Evolutionary conservation across 1,139 yeast species (phyloP), one percentile per base, ranked within the genome.

Genomic region (Saccharomycopsis phalli): DNA sequence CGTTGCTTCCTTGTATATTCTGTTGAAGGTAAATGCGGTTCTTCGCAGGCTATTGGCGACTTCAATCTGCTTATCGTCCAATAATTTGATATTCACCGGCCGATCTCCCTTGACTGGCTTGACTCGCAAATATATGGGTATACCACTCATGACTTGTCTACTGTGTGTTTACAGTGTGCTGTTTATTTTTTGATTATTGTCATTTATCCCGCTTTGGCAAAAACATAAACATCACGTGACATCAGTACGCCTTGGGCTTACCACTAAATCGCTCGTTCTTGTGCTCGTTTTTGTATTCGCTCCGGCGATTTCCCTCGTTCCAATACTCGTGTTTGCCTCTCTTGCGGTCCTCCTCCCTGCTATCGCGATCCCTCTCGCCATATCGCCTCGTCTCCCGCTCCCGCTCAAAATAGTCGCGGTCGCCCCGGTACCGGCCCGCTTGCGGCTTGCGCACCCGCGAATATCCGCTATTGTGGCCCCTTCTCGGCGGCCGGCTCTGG

Each of bases 381-480:
- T 6, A 30, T 10, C 34, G 33, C 2, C 47, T 38, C 11, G 40
- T 43, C 21, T 50, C 54, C 23, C 49, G 36, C 20, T 42, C 47
- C 5, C 42, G 31, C 20, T 40, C 44, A n/a, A 19, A 30, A 17
- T 31, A 39, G 25, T 42, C 43, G 13, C 43, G 31, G 10, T 42
- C 40, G 13, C 31, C 21, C 33, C 10, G 7, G 20, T 19, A 11
- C 31, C 37, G 10, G 37, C 4, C 14, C 8, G 37, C 10, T 19
- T 11, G 48, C 49, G 42, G 51, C 44, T 35, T 30, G 44, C 2
- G 48, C 44, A 31, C 55, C 27, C 53, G 48, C 18, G 40, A 48
- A 36, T 53, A 52, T 19, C 48, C 30, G 20, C 25, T 31, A 10
- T 19, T 6, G 31, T 51, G 21, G 34, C 23, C 16, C 40, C 37